Evolutionary conservation across 2,329 filamentous ascomycete genomes (phyloP).

Genomic region (Truncatella angustata): DNA sequence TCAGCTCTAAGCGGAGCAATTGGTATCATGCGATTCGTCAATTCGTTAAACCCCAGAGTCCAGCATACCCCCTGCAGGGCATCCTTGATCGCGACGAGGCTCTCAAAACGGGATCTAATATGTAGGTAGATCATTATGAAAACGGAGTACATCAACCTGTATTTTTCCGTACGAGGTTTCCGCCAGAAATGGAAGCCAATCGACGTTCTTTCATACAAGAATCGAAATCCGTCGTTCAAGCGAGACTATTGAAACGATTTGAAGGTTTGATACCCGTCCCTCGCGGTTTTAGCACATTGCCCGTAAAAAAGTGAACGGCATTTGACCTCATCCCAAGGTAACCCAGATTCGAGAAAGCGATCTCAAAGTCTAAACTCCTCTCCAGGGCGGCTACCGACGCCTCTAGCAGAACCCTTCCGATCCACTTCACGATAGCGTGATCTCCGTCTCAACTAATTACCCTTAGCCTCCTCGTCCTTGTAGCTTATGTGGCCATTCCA

Average conservation of each 20-base stretch:
- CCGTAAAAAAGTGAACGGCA: too few species aligned
- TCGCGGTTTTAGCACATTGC: too few species aligned
- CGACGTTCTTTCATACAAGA: too few species aligned
- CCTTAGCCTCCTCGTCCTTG: neutral
- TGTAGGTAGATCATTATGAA: neutral
- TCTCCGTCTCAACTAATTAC: neutral
- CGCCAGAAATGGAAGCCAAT: neutral
- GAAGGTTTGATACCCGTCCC: too few species aligned
- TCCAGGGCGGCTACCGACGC: neutral
- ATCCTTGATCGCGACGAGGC: neutral
- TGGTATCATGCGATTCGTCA: neutral
- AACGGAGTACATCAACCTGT: neutral
- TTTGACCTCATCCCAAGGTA: too few species aligned
- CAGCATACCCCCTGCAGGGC: constrained; percentile 1
- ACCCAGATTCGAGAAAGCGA: neutral
- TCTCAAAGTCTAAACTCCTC: neutral
- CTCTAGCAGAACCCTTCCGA: neutral
- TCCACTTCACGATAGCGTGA: neutral
- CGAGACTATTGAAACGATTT: too few species aligned
- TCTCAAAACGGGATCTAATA: constrained; percentile 2
- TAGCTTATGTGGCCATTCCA: too few species aligned
- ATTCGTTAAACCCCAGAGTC: neutral
- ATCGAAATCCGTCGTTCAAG: too few species aligned
- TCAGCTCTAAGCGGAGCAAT: constrained; percentile 1
- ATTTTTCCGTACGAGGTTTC: neutral